phyloP scores from a whole-genome alignment of 192 early-diverging fungal species.

The Gaertneriomyces sp. region DNA sequence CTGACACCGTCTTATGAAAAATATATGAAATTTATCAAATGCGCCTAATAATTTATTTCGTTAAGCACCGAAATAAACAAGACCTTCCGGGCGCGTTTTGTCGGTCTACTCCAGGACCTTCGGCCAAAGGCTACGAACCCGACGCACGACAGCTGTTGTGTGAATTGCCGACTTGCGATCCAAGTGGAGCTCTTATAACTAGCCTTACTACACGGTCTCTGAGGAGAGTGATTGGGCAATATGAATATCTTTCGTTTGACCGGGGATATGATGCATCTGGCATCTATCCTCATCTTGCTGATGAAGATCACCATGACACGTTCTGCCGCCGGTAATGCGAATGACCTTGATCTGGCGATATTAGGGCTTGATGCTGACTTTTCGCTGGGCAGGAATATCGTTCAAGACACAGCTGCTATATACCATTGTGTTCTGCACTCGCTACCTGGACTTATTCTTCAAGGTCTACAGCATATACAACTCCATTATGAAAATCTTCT shows the following conservation, averaged over 20 bases:
- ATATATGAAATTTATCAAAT: too few species aligned
- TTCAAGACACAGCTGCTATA: conserved; percentile 96
- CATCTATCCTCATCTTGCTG: conserved; percentile 89
- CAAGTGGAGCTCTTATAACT: too few species aligned
- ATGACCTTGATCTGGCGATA: too few species aligned
- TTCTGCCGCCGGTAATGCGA: conserved; percentile 72
- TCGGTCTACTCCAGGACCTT: too few species aligned
- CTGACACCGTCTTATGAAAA: too few species aligned
- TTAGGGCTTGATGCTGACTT: neutral
- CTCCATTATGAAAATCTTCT: conserved; percentile 92
- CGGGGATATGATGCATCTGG: conserved; percentile 92
- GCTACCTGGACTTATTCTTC: conserved; percentile 87
- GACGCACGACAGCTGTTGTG: too few species aligned
- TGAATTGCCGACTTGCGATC: too few species aligned
- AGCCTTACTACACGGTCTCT: too few species aligned
- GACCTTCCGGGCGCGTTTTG: too few species aligned
- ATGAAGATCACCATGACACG: conserved; percentile 86
- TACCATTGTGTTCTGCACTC: conserved; percentile 84
- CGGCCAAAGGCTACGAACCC: too few species aligned
- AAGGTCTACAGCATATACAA: conserved; percentile 84
- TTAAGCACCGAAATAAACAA: too few species aligned
- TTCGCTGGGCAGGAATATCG: conserved; percentile 76
- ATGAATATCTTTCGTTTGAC: conserved; percentile 94
- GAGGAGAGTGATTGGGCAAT: neutral
- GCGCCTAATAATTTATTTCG: too few species aligned